Evolutionary conservation across 257 asterid genomes (phyloP).

Genomic region (Lycium barbarum): DNA sequence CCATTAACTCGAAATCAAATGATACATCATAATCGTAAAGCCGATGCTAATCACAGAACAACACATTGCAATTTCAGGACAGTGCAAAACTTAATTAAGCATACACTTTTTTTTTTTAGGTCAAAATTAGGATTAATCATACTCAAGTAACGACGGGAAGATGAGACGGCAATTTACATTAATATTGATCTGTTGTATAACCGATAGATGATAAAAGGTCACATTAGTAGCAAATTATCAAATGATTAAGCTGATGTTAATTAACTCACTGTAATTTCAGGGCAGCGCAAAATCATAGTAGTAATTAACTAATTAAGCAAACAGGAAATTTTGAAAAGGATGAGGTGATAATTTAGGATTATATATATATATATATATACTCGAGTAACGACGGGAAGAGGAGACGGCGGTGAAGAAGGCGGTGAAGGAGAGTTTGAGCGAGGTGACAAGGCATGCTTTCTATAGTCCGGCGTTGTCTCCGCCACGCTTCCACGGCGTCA

Average conservation of each 20-base stretch:
- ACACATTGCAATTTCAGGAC: background rate
- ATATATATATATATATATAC: conserved; percentile 33
- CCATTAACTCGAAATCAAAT: background rate
- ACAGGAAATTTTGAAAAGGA: background rate
- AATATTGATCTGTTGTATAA: no score
- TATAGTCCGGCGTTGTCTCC: conserved; percentile 87
- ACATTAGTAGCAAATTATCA: background rate
- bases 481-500: conserved; percentile 80
- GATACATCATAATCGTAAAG: background rate
- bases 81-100: background rate
- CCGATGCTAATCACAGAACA: background rate
- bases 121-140: no score
- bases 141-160: no score
- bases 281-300: background rate
- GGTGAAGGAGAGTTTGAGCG: conserved; percentile 72
- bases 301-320: no score
- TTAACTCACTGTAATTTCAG: background rate
- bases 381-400: conserved; percentile 89
- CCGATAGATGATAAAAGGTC: no score
- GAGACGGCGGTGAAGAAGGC: conserved; percentile 77
- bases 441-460: conserved; percentile 83
- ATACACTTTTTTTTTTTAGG: no score
- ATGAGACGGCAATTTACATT: no score
- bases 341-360: conserved; percentile 21
- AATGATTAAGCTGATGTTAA: background rate